Evolutionary conservation across 768 basidiomycete species (phyloP).

Genomic region (Gloeostereum incarnatum): DNA sequence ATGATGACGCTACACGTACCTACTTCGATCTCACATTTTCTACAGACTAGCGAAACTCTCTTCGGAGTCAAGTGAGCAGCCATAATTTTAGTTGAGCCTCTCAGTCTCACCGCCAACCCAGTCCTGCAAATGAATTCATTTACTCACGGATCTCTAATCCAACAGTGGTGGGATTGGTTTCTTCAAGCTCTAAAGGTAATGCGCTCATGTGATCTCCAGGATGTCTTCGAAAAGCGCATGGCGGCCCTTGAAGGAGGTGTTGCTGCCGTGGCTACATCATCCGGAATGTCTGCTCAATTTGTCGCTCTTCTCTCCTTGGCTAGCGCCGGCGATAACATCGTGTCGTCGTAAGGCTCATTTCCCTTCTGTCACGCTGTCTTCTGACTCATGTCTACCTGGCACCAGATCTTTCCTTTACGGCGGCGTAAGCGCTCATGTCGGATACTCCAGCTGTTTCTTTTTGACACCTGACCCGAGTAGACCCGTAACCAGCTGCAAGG

Average conservation of each 20-base stretch:
- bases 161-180: constrained; percentile 35
- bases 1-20: constrained; percentile 44
- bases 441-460: no score
- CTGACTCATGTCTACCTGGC: neutral
- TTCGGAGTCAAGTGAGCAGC: constrained; percentile 45
- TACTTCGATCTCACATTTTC: neutral
- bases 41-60: constrained; percentile 64
- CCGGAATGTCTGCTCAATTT: constrained; percentile 75
- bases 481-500: constrained; percentile 73
- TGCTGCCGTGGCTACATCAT: constrained; percentile 65
- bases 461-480: no score
- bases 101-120: constrained; percentile 10
- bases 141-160: constrained; percentile 67
- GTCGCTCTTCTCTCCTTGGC: constrained; percentile 56
- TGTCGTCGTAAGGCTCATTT: constrained; percentile 45
- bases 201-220: constrained; percentile 25
- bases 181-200: neutral
- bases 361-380: neutral
- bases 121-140: constrained; percentile 47
- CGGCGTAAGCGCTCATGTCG: constrained; percentile 40
- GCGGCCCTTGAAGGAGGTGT: constrained; percentile 72
- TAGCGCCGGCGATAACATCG: constrained; percentile 66
- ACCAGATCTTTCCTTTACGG: constrained; percentile 56
- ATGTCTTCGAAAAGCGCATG: constrained; percentile 73
- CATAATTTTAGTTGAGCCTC: neutral